Base-by-base conservation (phyloP, 495 filamentous ascomycete genomes). In the Lasiosphaeria ovina region DNA sequence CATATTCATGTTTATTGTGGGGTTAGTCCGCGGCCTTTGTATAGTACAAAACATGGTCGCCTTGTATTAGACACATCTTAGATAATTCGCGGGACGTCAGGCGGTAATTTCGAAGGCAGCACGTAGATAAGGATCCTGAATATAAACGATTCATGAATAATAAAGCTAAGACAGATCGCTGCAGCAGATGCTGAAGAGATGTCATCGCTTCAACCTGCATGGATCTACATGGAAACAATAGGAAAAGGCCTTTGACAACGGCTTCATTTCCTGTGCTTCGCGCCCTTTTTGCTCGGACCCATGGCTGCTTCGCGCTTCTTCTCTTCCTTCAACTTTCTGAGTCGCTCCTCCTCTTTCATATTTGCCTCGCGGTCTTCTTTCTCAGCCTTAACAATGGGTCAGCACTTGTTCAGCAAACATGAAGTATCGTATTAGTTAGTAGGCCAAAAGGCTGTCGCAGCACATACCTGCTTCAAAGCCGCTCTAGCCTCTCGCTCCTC, bases 401-500 rank as follows among this genome's bases (percentile, higher is more conserved):
- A 62, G 51, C 44, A 42, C 12, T 42, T 12, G 38, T 12, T 7
- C 4, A 35, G 33, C 11, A 14, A 24, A 6, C 34, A 32, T 24
- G 2, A 2, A 24, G 24, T 24, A 0, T 24, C 24, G 24, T 24
- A 24, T 24, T 24, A 24, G 24, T 24, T 24, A 24, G 24, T 24
- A 24, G 24, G 24, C 2, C 24, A 24, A 3, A 24, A 48, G 14
- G 32, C n/a, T 11, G 24, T 8, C 48, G n/a, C 31, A 11, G 55
- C 3, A 47, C 77, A 51, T 65, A 82, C 81, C 78, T 79, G 76
- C 64, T 80, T 83, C 60, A 80, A 62, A 7, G 80, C 81, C 32
- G 90, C 83, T 71, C 96, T 93, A 34, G 88, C 87, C 72, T 94
- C 94, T 40, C 94, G 82, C 79, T 89, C 87, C 81, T 96, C 90